Base-by-base conservation (phyloP, 2,329 filamentous ascomycete genomes). In the Gyromitra esculenta region DNA sequence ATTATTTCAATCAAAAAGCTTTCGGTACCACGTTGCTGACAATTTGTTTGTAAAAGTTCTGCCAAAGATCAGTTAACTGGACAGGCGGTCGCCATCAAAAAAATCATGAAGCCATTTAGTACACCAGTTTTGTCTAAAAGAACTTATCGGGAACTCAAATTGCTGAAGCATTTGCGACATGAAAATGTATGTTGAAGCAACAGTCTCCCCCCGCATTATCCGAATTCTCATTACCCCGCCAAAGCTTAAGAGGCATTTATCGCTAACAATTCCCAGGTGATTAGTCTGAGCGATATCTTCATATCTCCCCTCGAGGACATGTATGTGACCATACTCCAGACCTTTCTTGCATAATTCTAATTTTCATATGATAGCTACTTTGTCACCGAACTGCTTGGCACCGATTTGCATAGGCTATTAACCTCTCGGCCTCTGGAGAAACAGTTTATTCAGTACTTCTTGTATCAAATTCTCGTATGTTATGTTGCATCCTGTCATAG, bases 81-180 rank as follows among this genome's bases (percentile, higher is more conserved):
- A 84, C 94, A 97, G 85, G 94, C 94, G 85, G 96, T 99, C 78
- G 96, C 96, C 76, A 94, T 99, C 84, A 99, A 99, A 89, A 99
- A 99, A 89, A 99, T 99, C 83, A 98, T 99, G 95, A 99, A 98
- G 87, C 96, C 96, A 8, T 99, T 99, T 86, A 97, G 94, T 88
- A 99, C 96, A n/a, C 94, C 96, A 0, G 96, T 99, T 75, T 88
- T 99, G 62, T 96, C 96, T 75, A 99, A 99, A 87, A 90, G 96
- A 83, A 99, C 96, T 80, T 99, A 99, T 85, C 91, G 96, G 83
- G 96, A 99, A 85, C 87, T 99, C 83, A 99, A 98, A 87, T 89
- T 99, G 79, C 87, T 99, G 82, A 99, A 98, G 87, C 96, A 99
- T 83, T 87, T 99, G 77, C 91, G 91, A 83, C 96, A 99, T 84